Base-by-base conservation (phyloP, 306 rosid species). In the Morella rubra region DNA sequence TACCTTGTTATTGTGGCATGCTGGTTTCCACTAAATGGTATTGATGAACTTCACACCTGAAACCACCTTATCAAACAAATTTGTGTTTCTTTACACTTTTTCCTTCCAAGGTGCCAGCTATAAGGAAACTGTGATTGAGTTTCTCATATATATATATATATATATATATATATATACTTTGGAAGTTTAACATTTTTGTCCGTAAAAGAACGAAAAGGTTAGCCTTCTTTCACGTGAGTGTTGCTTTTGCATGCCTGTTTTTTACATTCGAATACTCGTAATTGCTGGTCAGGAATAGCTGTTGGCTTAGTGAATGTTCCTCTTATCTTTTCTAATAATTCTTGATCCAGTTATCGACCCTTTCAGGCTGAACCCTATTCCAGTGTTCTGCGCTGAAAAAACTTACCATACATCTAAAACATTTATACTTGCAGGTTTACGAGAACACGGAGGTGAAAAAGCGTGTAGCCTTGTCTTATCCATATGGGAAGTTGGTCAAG, bases 381-480 rank as follows among this genome's bases (percentile, higher is more conserved):
- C 44, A 13, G 14, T 7, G n/a, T 11, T 73, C 11, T 77, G 41
- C 64, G 55, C 20, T 54, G 47, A 51, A 56, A 64, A 27, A 42
- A 62, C 73, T 79, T 73, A 41, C 56, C 56, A 84, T 41, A 62
- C 84, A 68, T 74, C 61, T 52, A 72, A 61, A 78, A 80, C 59
- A 67, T 80, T 79, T 82, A 58, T 27, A 77, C 74, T 84, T 86
- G 74, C 85, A 95, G 99, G 99, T 95, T 67, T 92, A 85, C 76
- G 99, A 95, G 90, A 95, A 95, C 86, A 89, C 92, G 5, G 99
- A 95, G 87, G 97, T 95, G 76, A 95, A 95, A 86, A 95, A 87
- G 80, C 89, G 90, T 61, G 99, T 95, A 73, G 97, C 99, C 71
- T 81, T 86, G 71, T 86, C 95, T 84, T 83, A 88, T 73, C 97